Base-by-base conservation (phyloP, 208 protist species). In the Crithidia mellificae region DNA sequence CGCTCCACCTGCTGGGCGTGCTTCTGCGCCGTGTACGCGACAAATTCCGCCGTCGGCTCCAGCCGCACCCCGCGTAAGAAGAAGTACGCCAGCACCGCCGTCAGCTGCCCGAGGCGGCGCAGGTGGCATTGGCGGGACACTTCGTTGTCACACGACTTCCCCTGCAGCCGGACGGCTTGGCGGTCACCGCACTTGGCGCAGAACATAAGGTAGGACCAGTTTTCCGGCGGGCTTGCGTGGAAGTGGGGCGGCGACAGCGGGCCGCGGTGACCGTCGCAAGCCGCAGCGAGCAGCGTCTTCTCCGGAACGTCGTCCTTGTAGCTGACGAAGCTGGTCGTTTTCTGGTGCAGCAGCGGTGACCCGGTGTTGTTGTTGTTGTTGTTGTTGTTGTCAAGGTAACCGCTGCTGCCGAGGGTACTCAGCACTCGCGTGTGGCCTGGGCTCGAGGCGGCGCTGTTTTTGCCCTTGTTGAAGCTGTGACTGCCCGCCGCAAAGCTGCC, bases 151-250 rank as follows among this genome's bases (percentile, higher is more conserved):
- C 63, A 85, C 57, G 69, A 53, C 44, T 62, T 55, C 8, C 72
- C 75, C 17, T 59, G 39, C 50, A 88, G 43, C 44, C 77, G 64
- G 29, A 72, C 50, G 27, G 75, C 66, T 59, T 76, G 69, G 19
- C 66, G 52, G 8, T 74, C 72, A 1, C 14, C 44, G 53, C 83
- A 88, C 38, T 67, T 67, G 39, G 76, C 76, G 58, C 83, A 88
- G 72, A 77, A 85, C 59, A 80, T 71, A 1, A 85, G 63, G 63
- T 81, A 85, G 36, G 77, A 83, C 80, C 83, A 88, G 36, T 77
- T 75, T 2, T 79, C 76, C 4, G 70, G 55, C 14, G 71, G 69
- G 3, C 39, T 63, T 17, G 68, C 34, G 49, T 77, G 30, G 47
- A 77, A 85, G 17, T 47, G 12, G 6, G 74, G 74, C 2, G 67